phyloP scores from a whole-genome alignment of 2,329 filamentous ascomycete species.

The Amesomyces nigricolor region DNA sequence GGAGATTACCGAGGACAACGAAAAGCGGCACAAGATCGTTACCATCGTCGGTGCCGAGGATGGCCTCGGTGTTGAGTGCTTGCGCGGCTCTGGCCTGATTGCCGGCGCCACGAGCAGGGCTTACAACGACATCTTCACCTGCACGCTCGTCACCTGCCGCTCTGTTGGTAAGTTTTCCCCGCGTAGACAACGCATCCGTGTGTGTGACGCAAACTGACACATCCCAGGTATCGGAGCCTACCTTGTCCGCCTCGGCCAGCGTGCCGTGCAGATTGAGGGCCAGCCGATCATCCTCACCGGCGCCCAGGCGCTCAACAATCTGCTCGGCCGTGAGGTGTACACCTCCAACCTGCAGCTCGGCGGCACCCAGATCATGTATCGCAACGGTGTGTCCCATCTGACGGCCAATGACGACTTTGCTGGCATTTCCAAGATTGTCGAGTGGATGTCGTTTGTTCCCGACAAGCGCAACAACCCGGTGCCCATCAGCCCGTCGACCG shows the following conservation, averaged over 20 bases:
- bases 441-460: constrained; percentile 96
- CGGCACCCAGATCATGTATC: constrained; percentile 99
- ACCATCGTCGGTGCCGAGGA: constrained; percentile 92
- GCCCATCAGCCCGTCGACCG: constrained; percentile 80
- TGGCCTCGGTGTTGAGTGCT: constrained; percentile 93
- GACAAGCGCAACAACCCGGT: constrained; percentile 91
- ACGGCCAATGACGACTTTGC: constrained; percentile 96
- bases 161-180: constrained; percentile 67
- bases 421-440: constrained; percentile 94
- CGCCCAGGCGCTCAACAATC: constrained; percentile 95
- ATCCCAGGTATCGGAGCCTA: constrained; percentile 83
- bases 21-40: constrained; percentile 88
- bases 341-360: constrained; percentile 98
- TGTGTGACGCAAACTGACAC: constrained; percentile 12
- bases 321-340: constrained; percentile 96
- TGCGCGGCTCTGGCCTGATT: constrained; percentile 95
- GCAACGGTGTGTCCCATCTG: constrained; percentile 99
- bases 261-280: constrained; percentile 97
- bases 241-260: constrained; percentile 94
- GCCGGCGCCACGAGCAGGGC: constrained; percentile 94
- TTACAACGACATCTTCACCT: constrained; percentile 98
- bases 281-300: constrained; percentile 98
- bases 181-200: constrained; percentile 8
- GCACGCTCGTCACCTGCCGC: constrained; percentile 94
- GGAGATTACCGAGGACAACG: constrained; percentile 75